Evolutionary conservation across 2,329 filamentous ascomycete genomes (phyloP).

Genomic region (Trichoderma semiorbis): DNA sequence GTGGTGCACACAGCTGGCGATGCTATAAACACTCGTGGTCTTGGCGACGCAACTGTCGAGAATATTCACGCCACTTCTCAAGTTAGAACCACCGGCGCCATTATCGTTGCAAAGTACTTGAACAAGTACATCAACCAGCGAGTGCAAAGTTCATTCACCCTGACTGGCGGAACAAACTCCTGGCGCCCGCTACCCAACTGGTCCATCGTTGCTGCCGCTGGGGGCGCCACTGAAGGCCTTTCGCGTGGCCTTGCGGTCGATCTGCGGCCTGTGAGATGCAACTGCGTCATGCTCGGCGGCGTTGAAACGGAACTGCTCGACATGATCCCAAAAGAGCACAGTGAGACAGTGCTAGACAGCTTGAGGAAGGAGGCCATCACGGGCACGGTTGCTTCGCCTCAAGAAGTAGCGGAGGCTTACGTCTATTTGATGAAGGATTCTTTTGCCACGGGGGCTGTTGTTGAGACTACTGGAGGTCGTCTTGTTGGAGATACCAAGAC

Average conservation of each 20-base stretch:
- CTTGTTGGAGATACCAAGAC: slow-evolving; percentile 23
- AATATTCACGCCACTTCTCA: slow-evolving; percentile 40
- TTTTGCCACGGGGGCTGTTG: slow-evolving; percentile 34
- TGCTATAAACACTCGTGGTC: slow-evolving; percentile 31
- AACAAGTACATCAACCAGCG: slow-evolving; percentile 41
- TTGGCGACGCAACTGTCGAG: slow-evolving; percentile 41
- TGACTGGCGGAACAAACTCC: slow-evolving; percentile 53
- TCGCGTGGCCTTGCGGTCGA: slow-evolving; percentile 58
- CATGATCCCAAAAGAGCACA: slow-evolving; percentile 20
- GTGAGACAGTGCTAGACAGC: slow-evolving; percentile 16
- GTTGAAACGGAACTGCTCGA: slow-evolving; percentile 44
- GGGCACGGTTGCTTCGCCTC: slow-evolving; percentile 30
- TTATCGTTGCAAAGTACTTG: slow-evolving; percentile 51
- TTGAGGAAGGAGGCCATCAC: slow-evolving; percentile 23
- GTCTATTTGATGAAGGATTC: slow-evolving; percentile 42
- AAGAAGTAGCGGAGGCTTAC: slow-evolving; percentile 43
- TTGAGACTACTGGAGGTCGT: slow-evolving; percentile 28
- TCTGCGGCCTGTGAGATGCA: slow-evolving; percentile 60
- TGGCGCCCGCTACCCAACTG: slow-evolving; percentile 51
- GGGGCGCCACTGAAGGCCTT: slow-evolving; percentile 51
- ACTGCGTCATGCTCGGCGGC: slow-evolving; percentile 55
- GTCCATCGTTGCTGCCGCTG: slow-evolving; percentile 46
- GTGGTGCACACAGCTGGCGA: slow-evolving; percentile 57
- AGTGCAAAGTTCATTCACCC: slow-evolving; percentile 46
- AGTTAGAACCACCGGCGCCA: slow-evolving; percentile 48